Percentiles rank a stretch among this genome's conserved stretches.
Evolutionary conservation across 2,329 filamentous ascomycete species (phyloP).

Genomic region (Botrytis fragariae): DNA sequence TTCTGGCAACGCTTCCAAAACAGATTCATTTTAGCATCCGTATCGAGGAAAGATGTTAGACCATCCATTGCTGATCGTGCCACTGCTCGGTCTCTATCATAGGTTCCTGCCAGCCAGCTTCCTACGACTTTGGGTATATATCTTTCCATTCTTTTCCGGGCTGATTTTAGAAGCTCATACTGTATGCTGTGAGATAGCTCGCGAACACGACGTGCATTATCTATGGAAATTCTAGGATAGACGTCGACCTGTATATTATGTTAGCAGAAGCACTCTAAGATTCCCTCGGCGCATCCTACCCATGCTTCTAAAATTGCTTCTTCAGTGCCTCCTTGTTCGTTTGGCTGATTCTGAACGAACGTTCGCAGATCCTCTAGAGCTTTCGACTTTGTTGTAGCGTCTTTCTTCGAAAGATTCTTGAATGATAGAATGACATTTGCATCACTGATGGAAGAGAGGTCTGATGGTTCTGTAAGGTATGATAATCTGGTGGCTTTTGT

Average conservation of each 20-base stretch:
- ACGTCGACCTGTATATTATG: slow-evolving; percentile 62
- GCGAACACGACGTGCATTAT: slow-evolving; percentile 81
- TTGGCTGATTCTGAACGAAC: slow-evolving; percentile 56
- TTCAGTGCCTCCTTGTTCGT: slow-evolving; percentile 63
- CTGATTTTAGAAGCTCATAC: slow-evolving; percentile 56
- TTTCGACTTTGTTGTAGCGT: slow-evolving; percentile 86
- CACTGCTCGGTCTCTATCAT: slow-evolving; percentile 78
- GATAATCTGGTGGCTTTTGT: slow-evolving; percentile 60
- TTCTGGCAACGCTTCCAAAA: slow-evolving; percentile 81
- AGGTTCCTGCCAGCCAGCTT: slow-evolving; percentile 87
- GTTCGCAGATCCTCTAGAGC: slow-evolving; percentile 80
- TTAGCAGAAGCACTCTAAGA: not conserved
- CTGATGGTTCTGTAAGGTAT: slow-evolving; percentile 82
- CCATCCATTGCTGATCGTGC: slow-evolving; percentile 75
- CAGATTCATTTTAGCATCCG: slow-evolving; percentile 71
- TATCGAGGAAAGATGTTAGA: slow-evolving; percentile 70
- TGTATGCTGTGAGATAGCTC: slow-evolving; percentile 81
- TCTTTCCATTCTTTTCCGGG: slow-evolving; percentile 80
- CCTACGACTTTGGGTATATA: slow-evolving; percentile 75
- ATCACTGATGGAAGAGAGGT: slow-evolving; percentile 74
- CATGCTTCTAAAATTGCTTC: slow-evolving; percentile 84
- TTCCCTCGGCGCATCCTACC: slow-evolving; percentile 54
- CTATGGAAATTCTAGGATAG: slow-evolving; percentile 87
- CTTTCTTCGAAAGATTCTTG: slow-evolving; percentile 90
- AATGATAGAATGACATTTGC: slow-evolving; percentile 83